Evolutionary conservation across 768 basidiomycete species (phyloP), one percentile per base, ranked within the genome.

Genomic region (Pleurotus platypus): DNA sequence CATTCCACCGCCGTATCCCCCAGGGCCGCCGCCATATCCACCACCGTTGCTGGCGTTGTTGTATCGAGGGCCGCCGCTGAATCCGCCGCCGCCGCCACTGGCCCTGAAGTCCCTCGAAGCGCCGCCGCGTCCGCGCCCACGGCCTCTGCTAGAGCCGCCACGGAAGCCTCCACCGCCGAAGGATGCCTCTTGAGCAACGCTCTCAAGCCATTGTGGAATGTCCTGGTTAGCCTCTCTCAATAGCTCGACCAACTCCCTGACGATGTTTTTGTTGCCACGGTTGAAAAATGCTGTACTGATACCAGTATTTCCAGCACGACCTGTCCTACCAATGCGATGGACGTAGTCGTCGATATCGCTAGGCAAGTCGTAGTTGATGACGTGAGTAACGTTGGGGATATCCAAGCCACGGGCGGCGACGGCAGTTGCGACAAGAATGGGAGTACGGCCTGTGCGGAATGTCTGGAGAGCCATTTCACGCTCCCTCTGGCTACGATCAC

Each of bases 311-410:
- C 97, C 97, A 7, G 97, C 97, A 83, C 97, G 95, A 46, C 97
- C 97, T 12, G 94, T 96, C 79, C 94, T 90, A 79, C 94, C 94
- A 65, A 95, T 96, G 67, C 94, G 94, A 70, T 98, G 95, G 46
- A 98, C 95, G 73, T 98, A 99, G 73, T 99, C 97, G 67, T 98
- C 97, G 61, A 99, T 95, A 75, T 98, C 97, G 59, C 90, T 90
- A 11, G 97, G 97, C 4, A 99, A 80, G 70, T 98, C 97, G 73
- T 98, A 98, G 72, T 98, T 96, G 78, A 98, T 81, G 67, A 99
- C 97, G 70, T 98, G 97, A 13, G 92, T 97, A 67, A 99, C 97
- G 72, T 99, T 97, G 60, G 97, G 97, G 65, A 99, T 98, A 74
- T 99, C 97, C 63, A 99, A 85, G 67, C 97, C 97, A 78, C 97